Evolutionary conservation across 2,329 filamentous ascomycete species (phyloP).

Genomic region (Hymenoscyphus salicellus): DNA sequence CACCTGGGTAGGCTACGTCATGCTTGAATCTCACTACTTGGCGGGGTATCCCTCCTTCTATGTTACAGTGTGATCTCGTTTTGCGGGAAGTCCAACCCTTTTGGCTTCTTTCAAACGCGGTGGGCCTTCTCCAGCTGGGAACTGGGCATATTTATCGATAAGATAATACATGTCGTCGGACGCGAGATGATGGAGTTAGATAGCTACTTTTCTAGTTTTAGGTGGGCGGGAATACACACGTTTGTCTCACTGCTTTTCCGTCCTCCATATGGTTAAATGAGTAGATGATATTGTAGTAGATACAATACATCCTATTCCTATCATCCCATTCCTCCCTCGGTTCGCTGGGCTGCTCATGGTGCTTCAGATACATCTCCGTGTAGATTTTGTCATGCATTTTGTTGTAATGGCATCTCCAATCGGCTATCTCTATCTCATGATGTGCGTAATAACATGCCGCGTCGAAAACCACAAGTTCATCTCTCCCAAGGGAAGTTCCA

Average conservation of each 20-base stretch:
- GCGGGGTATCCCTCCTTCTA: no score
- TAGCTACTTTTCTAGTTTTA: background rate
- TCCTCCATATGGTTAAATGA: constrained; percentile 13
- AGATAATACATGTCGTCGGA: background rate
- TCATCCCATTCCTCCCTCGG: constrained; percentile 35
- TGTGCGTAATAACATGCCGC: background rate
- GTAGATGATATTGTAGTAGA: constrained; percentile 12
- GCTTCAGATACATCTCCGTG: background rate
- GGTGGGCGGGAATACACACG: background rate
- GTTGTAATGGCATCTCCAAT: background rate
- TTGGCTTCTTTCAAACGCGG: background rate
- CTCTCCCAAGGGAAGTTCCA: background rate
- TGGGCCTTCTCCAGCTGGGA: background rate
- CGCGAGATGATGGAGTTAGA: background rate
- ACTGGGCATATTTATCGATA: background rate
- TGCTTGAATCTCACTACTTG: no score
- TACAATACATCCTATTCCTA: constrained; percentile 32
- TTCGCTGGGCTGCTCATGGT: constrained; percentile 12
- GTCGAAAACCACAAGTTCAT: background rate
- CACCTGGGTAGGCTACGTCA: no score
- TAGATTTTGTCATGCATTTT: background rate
- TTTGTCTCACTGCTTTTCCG: background rate
- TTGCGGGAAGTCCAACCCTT: background rate
- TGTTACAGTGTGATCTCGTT: background rate
- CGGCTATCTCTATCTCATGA: background rate